Conservation (phyloP, 148 eudicot species). For the Camellia sinensis region DNA sequence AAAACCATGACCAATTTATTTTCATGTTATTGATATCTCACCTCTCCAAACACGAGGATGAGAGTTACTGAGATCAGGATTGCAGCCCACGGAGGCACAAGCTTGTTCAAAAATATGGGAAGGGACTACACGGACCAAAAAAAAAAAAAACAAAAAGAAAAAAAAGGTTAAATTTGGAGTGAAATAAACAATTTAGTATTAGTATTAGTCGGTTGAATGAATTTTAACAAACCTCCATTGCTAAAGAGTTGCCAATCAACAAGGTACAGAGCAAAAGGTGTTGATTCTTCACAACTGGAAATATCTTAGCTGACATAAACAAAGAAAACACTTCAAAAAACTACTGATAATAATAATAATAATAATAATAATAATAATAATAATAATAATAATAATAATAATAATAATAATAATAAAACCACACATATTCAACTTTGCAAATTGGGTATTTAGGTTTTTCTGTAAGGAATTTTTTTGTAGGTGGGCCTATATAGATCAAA, state of each 20-base stretch:
- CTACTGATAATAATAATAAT: too few relatives aligned
- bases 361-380: too few relatives aligned
- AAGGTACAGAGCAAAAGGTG: conserved; percentile 94
- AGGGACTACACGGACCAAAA: conserved; percentile 51
- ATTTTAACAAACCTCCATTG: conserved; percentile 80
- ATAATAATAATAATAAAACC: too few relatives aligned
- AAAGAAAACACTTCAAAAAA: conserved; percentile 4
- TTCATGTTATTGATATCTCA: conserved; percentile 24
- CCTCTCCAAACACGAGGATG: conserved; percentile 99
- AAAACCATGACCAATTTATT: background rate
- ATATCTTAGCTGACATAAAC: conserved; percentile 77
- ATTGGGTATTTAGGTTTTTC: background rate
- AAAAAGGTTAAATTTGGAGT: background rate
- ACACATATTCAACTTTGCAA: background rate
- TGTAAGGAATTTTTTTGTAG: too few relatives aligned
- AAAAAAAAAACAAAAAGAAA: background rate
- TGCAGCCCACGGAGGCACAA: conserved; percentile 97
- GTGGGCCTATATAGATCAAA: too few relatives aligned
- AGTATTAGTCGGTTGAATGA: background rate
- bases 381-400: too few relatives aligned
- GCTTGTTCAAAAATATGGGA: conserved; percentile 87
- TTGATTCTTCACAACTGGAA: conserved; percentile 96
- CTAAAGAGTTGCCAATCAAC: conserved; percentile 87
- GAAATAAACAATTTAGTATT: background rate
- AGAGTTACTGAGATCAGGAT: conserved; percentile 85